A percentile compares a stretch with the other conserved stretches of the same genome.
phyloP scores from a whole-genome alignment of 345 rosid species.

The Carallia brachiata region DNA sequence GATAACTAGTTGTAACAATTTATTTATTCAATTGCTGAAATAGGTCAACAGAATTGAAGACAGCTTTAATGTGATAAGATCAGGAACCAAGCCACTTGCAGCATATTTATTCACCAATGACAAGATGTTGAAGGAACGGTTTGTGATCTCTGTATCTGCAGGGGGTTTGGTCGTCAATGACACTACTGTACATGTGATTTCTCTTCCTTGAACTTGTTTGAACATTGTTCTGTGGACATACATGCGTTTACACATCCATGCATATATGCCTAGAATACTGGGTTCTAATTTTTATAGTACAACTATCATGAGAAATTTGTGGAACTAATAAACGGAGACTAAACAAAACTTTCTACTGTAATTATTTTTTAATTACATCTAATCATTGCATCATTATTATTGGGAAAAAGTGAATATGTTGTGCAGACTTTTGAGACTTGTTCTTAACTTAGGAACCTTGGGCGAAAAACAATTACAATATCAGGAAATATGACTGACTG shows the following conservation, averaged over 20 bases:
- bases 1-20: not conserved
- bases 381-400: not conserved
- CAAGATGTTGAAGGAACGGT: slow-evolving; percentile 65
- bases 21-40: slow-evolving; percentile 12
- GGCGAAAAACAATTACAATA: too few species aligned
- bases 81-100: slow-evolving; percentile 85
- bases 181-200: slow-evolving; percentile 71
- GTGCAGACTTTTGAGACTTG: not conserved
- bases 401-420: not conserved
- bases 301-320: too few species aligned
- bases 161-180: slow-evolving; percentile 89
- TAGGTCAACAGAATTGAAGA: slow-evolving; percentile 85
- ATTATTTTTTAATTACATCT: too few species aligned
- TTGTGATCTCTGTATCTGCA: slow-evolving; percentile 66
- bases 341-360: too few species aligned
- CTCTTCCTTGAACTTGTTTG: slow-evolving; percentile 13
- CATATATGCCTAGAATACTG: not conserved
- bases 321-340: too few species aligned
- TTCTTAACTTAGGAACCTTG: not conserved
- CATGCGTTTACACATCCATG: not conserved
- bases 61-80: slow-evolving; percentile 63
- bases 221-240: not conserved
- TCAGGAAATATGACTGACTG: too few species aligned
- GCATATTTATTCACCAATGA: slow-evolving; percentile 81
- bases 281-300: too few species aligned